Base-by-base conservation (phyloP, 1,284 basidiomycete species). In the Abortiporus biennis region DNA sequence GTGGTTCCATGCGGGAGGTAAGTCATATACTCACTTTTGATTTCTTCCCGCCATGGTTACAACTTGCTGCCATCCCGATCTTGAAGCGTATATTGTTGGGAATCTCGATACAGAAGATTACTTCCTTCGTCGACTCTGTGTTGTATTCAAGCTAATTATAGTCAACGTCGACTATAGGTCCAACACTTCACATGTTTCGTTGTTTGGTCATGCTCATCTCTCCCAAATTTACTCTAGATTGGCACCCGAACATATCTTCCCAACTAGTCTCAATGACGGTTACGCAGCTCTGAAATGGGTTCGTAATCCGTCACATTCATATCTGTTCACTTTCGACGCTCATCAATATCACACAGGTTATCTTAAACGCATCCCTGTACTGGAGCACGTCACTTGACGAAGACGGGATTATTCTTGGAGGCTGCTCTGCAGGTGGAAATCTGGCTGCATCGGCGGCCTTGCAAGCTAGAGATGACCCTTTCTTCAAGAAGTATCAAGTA, bases 261-360 rank as follows among this genome's bases (percentile, higher is more conserved):
- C 51, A 4, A 38, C 38, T 9, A 16, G 23, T 3, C 13, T 43
- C 8, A 50, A 55, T 15, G 58, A 58, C 36, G 45, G 47, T 34
- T 51, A 40, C 33, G 43, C 45, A 1, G 51, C 51, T 6, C 21
- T 55, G n/a, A 54, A 54, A 53, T 54, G 54, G 54, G 54, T 52
- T 38, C 13, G 30, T 39, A 33, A 16, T 52, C 49, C 20, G 53
- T 54, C 9, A 53, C 48, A 3, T 56, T 55, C 36, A 41, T 15
- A 31, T 46, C 4, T 21, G 23, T 15, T 19, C 30, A 13, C 22
- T 48, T 5, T 34, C 3, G 30, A 30, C 32, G 12, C 41, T 44
- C 40, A 19, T 16, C 31, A 19, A 20, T 6, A 20, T 11, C 19
- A 17, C 8, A 6, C 11, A 25, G 11, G 20, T 1, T 9, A 17